Conservation (phyloP, 495 filamentous ascomycete species). For the Penicillium atrosanguineum region DNA sequence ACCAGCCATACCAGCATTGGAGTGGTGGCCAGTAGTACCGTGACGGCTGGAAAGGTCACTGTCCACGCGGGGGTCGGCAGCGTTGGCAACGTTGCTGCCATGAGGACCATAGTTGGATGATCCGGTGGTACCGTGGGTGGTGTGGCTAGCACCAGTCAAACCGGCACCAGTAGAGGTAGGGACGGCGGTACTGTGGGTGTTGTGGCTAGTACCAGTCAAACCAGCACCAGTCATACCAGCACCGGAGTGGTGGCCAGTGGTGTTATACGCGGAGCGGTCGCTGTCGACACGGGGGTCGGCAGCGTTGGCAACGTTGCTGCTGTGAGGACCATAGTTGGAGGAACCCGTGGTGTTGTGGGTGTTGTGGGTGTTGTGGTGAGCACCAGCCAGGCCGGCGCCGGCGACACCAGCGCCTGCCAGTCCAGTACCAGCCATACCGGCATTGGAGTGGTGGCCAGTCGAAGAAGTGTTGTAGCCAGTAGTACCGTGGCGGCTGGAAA, state of each 20-base stretch:
- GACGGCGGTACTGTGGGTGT: too few relatives aligned
- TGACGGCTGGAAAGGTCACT: slow-evolving; percentile 9
- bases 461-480: too few relatives aligned
- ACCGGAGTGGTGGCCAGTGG: slow-evolving; percentile 2
- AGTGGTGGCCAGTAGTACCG: slow-evolving; percentile 15
- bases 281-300: too few relatives aligned
- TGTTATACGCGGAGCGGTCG: too few relatives aligned
- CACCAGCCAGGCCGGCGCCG: slow-evolving; percentile 2
- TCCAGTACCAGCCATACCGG: neutral
- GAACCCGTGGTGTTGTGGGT: too few relatives aligned
- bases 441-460: slow-evolving; percentile 12
- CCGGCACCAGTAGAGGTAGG: too few relatives aligned
- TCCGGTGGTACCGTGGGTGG: neutral
- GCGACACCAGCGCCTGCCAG: neutral
- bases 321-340: too few relatives aligned
- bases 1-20: neutral
- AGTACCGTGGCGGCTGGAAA: neutral
- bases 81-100: slow-evolving; percentile 20
- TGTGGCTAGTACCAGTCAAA: slow-evolving; percentile 4
- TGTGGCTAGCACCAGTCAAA: too few relatives aligned
- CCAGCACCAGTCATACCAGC: slow-evolving; percentile 4
- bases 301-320: too few relatives aligned
- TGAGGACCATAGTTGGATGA: slow-evolving; percentile 20
- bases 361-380: neutral
- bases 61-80: slow-evolving; percentile 20